Percentiles rank a stretch among this genome's conserved stretches.
Evolutionary conservation across 2,329 filamentous ascomycete genomes (phyloP).

Genomic region (Fusarium continuum): DNA sequence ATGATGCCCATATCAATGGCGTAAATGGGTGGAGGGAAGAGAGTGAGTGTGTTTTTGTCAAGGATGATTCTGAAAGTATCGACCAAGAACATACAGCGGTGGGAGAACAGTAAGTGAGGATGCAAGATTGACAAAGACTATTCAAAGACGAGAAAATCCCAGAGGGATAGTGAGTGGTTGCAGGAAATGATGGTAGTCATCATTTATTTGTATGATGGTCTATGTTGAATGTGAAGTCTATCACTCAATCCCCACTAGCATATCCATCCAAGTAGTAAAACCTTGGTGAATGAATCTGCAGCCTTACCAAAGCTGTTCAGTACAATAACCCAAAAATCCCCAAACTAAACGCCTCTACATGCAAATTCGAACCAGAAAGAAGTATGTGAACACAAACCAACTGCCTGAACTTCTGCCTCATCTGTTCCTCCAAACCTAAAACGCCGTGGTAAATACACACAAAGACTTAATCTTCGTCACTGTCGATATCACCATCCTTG

Average conservation of each 20-base stretch:
- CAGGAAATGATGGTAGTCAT: neutral
- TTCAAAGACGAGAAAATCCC: no score
- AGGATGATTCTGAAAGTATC: conserved; percentile 8
- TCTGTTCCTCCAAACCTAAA: neutral
- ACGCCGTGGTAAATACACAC: conserved; percentile 9
- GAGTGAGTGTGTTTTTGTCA: conserved; percentile 57
- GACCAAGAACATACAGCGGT: neutral
- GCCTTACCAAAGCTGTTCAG: neutral
- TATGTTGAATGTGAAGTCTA: conserved; percentile 19
- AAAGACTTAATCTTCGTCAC: conserved; percentile 40
- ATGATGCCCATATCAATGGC: conserved; percentile 50
- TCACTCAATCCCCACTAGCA: neutral
- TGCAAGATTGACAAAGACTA: neutral
- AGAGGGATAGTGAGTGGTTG: neutral
- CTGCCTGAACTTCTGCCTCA: neutral
- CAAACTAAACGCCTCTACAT: conserved; percentile 28
- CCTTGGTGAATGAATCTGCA: neutral
- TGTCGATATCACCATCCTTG: conserved; percentile 55
- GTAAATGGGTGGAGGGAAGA: conserved; percentile 55
- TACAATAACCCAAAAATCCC: conserved; percentile 20
- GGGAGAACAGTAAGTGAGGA: neutral
- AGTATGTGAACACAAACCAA: conserved; percentile 4
- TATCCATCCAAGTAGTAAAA: neutral
- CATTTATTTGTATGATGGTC: conserved; percentile 16
- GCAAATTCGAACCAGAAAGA: conserved; percentile 12